Conservation (phyloP, 768 basidiomycete genomes). For the Cubamyces lactineus region DNA sequence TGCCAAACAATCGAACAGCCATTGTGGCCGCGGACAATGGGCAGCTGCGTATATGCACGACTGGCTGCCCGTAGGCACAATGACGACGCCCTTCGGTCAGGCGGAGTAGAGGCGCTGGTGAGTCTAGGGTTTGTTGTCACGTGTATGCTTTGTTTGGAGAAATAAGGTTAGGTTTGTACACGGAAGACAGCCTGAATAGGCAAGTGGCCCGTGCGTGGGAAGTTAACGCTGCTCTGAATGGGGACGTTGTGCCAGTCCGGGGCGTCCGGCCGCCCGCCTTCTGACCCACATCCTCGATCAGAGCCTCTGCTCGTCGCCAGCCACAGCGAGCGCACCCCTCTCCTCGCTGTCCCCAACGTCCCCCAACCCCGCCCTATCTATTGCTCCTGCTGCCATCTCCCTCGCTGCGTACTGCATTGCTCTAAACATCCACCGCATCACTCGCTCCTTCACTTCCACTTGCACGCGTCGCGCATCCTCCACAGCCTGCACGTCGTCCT, state of each 20-base stretch:
- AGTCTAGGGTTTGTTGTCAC: conserved; percentile 24
- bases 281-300: conserved; percentile 48
- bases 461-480: conserved; percentile 46
- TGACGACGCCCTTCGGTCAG: conserved; percentile 25
- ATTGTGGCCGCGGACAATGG: conserved; percentile 16
- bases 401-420: conserved; percentile 30
- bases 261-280: conserved; percentile 32
- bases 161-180: conserved; percentile 39
- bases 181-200: conserved; percentile 18
- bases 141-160: conserved; percentile 37
- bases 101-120: conserved; percentile 19
- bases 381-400: conserved; percentile 28
- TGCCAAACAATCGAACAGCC: neutral
- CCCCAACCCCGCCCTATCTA: conserved; percentile 40
- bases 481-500: conserved; percentile 34
- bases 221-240: conserved; percentile 36
- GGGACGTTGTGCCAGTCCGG: conserved; percentile 43
- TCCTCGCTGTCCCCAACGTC: conserved; percentile 45
- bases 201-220: conserved; percentile 49
- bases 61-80: conserved; percentile 21
- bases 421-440: conserved; percentile 11
- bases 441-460: conserved; percentile 27
- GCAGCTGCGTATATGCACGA: conserved; percentile 15
- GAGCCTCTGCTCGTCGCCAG: conserved; percentile 44
- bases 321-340: conserved; percentile 46